These are phyloP conservation scores for Candida hispaniensis DNA, from an alignment of 805 yeast species.

Conservation along the genomic window DNA sequence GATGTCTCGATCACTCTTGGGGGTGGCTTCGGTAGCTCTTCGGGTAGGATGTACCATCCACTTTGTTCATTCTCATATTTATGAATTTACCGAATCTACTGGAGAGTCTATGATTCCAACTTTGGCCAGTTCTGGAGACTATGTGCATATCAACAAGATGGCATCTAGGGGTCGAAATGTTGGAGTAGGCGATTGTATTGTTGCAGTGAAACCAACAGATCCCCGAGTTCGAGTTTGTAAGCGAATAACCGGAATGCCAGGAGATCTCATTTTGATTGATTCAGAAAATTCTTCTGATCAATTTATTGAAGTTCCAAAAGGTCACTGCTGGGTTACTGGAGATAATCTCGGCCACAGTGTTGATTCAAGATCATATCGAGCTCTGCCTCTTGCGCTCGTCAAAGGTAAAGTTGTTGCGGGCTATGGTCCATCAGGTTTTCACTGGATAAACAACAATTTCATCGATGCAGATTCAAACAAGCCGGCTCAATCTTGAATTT, in stretches of 20 bases:
- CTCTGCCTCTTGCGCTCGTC: slow-evolving; percentile 79
- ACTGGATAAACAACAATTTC: slow-evolving; percentile 4
- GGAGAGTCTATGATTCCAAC: slow-evolving; percentile 98
- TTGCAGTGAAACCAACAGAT: slow-evolving; percentile 82
- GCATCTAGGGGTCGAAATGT: slow-evolving; percentile 54
- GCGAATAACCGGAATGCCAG: slow-evolving; percentile 92
- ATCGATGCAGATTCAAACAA: slow-evolving; percentile 5
- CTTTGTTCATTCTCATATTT: slow-evolving; percentile 51
- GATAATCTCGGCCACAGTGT: slow-evolving; percentile 80
- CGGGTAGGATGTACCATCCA: slow-evolving; percentile 39
- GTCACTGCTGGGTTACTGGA: slow-evolving; percentile 97
- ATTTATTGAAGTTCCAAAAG: slow-evolving; percentile 73
- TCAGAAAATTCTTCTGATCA: slow-evolving; percentile 34
- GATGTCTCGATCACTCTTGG: too few species aligned
- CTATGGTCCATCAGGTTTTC: slow-evolving; percentile 8
- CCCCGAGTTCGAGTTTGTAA: slow-evolving; percentile 82
- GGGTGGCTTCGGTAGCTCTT: slow-evolving; percentile 27
- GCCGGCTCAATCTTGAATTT: too few species aligned
- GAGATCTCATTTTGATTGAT: slow-evolving; percentile 72
- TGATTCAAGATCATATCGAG: slow-evolving; percentile 83
- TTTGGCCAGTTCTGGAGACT: slow-evolving; percentile 60
- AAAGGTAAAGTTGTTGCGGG: slow-evolving; percentile 77
- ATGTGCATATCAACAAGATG: slow-evolving; percentile 63
- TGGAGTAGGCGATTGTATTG: slow-evolving; percentile 75
- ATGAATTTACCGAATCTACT: slow-evolving; percentile 68